Conservation (phyloP, 208 protist species). For the Leishmania major region DNA sequence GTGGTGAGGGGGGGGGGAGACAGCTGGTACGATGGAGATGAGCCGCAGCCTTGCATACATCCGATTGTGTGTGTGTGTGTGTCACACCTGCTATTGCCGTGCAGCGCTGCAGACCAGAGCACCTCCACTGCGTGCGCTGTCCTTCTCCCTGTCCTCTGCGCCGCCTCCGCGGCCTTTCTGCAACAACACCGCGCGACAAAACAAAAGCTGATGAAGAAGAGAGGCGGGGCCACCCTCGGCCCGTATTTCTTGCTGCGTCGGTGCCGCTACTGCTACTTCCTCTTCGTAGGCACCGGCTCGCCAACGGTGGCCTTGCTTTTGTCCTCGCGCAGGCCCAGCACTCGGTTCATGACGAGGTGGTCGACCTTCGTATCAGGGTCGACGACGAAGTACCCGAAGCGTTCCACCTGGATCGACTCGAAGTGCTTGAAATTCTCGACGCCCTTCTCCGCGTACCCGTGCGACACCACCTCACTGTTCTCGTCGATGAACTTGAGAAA, state of each 20-base stretch:
- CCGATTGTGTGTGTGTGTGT: background rate
- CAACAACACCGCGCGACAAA: background rate
- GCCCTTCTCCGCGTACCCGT: slow-evolving; percentile 74
- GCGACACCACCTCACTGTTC: slow-evolving; percentile 67
- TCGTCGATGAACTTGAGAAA: slow-evolving; percentile 90
- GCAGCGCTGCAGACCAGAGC: background rate
- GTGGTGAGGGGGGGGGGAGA: background rate
- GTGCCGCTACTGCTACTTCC: background rate
- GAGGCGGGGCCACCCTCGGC: too few species aligned
- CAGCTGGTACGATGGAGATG: background rate
- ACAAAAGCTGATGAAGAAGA: background rate
- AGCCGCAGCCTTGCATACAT: background rate
- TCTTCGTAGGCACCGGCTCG: slow-evolving; percentile 18
- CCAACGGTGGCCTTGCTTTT: slow-evolving; percentile 64
- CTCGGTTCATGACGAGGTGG: slow-evolving; percentile 90
- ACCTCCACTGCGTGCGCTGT: background rate
- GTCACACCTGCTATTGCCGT: background rate
- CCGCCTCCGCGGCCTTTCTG: slow-evolving; percentile 1
- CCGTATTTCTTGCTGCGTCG: slow-evolving; percentile 30
- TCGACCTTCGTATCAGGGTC: slow-evolving; percentile 73
- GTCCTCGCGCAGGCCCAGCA: slow-evolving; percentile 86
- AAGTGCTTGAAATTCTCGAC: slow-evolving; percentile 53
- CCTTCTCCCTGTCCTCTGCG: background rate
- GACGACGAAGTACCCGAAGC: slow-evolving; percentile 92
- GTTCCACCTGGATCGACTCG: slow-evolving; percentile 90